Evolutionary conservation across 2,329 filamentous ascomycete genomes (phyloP).

Genomic region (Xylariaceae sp.): DNA sequence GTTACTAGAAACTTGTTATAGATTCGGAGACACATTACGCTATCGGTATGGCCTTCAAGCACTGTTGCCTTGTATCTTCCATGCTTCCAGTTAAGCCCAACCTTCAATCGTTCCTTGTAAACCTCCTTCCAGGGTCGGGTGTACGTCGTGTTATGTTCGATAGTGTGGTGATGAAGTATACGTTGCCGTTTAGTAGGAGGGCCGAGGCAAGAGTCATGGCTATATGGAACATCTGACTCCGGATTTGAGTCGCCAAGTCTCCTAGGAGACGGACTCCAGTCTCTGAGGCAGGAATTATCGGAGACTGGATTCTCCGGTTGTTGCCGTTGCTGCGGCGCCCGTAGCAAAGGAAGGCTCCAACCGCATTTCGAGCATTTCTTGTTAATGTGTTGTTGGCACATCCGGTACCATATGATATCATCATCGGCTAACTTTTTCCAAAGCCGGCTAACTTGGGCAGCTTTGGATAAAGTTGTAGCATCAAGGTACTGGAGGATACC

Average conservation of each 20-base stretch:
- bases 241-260: neutral
- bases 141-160: neutral
- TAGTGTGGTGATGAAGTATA: neutral
- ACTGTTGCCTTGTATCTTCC: slow-evolving; percentile 9
- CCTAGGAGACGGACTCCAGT: neutral
- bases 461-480: slow-evolving; percentile 2
- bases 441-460: slow-evolving; percentile 5
- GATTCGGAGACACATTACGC: slow-evolving; percentile 8
- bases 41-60: slow-evolving; percentile 11
- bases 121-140: slow-evolving; percentile 13
- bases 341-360: slow-evolving; percentile 4
- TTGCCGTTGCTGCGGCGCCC: neutral
- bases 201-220: neutral
- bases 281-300: neutral
- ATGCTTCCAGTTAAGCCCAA: slow-evolving; percentile 13
- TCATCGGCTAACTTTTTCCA: slow-evolving; percentile 5
- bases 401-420: slow-evolving; percentile 1
- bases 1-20: neutral
- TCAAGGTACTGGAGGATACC: slow-evolving; percentile 1
- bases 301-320: neutral
- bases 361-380: slow-evolving; percentile 6
- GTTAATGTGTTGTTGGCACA: slow-evolving; percentile 9
- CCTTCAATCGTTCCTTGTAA: slow-evolving; percentile 8
- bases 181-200: slow-evolving; percentile 1
- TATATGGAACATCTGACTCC: neutral